phyloP scores from a whole-genome alignment of 2,329 filamentous ascomycete species.

The Aspergillus calidoustus region DNA sequence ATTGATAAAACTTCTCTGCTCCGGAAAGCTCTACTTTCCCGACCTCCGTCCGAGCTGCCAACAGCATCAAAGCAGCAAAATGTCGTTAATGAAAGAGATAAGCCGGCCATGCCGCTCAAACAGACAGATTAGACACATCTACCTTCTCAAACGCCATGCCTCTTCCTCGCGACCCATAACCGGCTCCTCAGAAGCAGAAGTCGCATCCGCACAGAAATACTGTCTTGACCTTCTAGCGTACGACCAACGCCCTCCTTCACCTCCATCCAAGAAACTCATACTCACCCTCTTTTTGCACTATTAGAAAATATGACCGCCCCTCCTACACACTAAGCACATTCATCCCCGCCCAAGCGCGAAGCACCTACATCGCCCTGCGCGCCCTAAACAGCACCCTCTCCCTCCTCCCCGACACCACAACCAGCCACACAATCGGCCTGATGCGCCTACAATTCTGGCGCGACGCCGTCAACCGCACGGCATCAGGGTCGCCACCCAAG shows the following conservation, averaged over 20 bases:
- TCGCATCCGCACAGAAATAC: conserved; percentile 60
- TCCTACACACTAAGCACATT: conserved; percentile 86
- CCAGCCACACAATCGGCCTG: conserved; percentile 80
- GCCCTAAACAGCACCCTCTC: conserved; percentile 93
- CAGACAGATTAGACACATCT: conserved; percentile 22
- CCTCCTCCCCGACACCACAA: conserved; percentile 85
- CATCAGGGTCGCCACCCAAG: conserved; percentile 78
- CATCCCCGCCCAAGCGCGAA: conserved; percentile 72
- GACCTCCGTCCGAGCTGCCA: neutral
- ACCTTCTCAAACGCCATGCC: conserved; percentile 26
- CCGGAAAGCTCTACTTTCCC: neutral
- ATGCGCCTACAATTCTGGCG: conserved; percentile 97
- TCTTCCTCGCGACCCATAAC: conserved; percentile 32
- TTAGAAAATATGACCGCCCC: conserved; percentile 83
- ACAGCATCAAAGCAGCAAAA: neutral
- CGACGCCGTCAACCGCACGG: conserved; percentile 77
- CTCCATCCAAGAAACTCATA: neutral
- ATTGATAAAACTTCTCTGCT: neutral
- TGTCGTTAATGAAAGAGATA: conserved; percentile 25
- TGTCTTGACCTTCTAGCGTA: conserved; percentile 64
- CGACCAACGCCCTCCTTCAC: conserved; percentile 2
- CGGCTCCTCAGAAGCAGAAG: conserved; percentile 49
- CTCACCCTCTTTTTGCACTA: conserved; percentile 3
- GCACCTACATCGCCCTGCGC: conserved; percentile 87
- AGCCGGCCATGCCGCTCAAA: conserved; percentile 27